Evolutionary conservation across 139 green algal species (phyloP).

Genomic region (Ulvella scutata): DNA sequence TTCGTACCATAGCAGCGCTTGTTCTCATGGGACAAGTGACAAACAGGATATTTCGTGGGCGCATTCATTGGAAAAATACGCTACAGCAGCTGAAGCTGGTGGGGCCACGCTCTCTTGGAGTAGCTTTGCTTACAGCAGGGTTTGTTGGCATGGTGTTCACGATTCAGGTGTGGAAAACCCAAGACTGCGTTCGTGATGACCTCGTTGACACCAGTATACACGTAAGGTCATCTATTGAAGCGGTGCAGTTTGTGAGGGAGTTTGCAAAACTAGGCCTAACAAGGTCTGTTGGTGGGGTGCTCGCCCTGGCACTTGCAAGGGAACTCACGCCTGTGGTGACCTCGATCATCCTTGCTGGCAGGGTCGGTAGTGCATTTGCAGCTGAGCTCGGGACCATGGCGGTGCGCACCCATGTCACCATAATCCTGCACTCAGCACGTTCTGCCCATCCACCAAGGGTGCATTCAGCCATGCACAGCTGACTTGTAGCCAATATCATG

Average conservation of each 20-base stretch:
- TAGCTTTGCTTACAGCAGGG: slow-evolving; percentile 79
- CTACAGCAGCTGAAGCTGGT: slow-evolving; percentile 84
- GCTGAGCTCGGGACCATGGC: slow-evolving; percentile 98
- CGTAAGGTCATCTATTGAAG: not conserved
- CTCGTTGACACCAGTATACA: too few relatives aligned
- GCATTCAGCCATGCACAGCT: not conserved
- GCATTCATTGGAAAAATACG: slow-evolving; percentile 74
- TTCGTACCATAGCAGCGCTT: slow-evolving; percentile 51
- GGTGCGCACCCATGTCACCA: slow-evolving; percentile 24
- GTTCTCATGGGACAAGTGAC: slow-evolving; percentile 68
- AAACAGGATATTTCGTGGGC: slow-evolving; percentile 36
- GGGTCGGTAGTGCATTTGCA: slow-evolving; percentile 90
- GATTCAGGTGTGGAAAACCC: slow-evolving; percentile 65
- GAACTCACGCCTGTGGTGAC: slow-evolving; percentile 97
- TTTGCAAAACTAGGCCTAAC: slow-evolving; percentile 89
- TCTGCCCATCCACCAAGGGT: not conserved
- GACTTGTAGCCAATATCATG: too few relatives aligned
- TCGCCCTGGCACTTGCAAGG: slow-evolving; percentile 79
- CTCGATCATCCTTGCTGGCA: slow-evolving; percentile 91
- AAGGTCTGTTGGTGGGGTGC: slow-evolving; percentile 84
- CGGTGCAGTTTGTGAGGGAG: slow-evolving; percentile 75
- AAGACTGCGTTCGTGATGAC: too few relatives aligned
- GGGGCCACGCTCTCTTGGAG: slow-evolving; percentile 79
- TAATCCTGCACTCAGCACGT: not conserved
- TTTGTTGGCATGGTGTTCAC: slow-evolving; percentile 99